phyloP scores from a whole-genome alignment of 2,329 filamentous ascomycete genomes.

The Sporothrix protearum region DNA sequence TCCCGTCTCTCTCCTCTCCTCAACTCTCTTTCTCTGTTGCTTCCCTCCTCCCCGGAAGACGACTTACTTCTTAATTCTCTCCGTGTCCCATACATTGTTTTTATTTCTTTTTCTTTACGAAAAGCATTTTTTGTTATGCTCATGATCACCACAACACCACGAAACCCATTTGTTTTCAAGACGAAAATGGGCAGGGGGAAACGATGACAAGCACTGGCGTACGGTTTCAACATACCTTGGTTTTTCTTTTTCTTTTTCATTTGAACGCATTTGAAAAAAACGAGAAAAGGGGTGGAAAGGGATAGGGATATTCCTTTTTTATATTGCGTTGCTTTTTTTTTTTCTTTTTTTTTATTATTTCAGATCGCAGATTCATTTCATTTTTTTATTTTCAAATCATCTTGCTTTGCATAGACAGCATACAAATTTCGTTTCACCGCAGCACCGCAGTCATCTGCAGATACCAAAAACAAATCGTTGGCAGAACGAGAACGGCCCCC shows the following conservation, averaged over 20 bases:
- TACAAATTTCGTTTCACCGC: too few relatives aligned
- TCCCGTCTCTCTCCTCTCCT: background rate
- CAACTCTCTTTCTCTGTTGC: background rate
- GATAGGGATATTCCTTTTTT: conserved; percentile 11
- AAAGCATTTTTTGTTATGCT: conserved; percentile 28
- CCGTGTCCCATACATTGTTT: background rate
- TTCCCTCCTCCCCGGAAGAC: conserved; percentile 8
- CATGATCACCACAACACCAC: conserved; percentile 21
- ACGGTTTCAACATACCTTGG: conserved; percentile 32
- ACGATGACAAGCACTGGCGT: conserved; percentile 29
- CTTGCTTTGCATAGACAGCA: background rate
- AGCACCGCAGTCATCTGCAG: background rate
- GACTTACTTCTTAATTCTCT: background rate
- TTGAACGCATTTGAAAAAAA: background rate
- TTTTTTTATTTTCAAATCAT: background rate
- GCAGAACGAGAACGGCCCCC: background rate
- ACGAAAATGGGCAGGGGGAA: conserved; percentile 10
- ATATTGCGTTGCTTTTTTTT: background rate
- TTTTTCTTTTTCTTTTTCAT: conserved; percentile 14
- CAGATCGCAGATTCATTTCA: too few relatives aligned
- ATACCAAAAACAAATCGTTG: background rate
- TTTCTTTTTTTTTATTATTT: background rate
- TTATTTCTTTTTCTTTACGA: conserved; percentile 8
- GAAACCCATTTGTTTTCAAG: background rate
- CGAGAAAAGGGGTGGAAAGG: conserved; percentile 9